Evolutionary conservation across 768 basidiomycete genomes (phyloP), one percentile per base, ranked within the genome.

Genomic region (Boletus tylopilopsis): DNA sequence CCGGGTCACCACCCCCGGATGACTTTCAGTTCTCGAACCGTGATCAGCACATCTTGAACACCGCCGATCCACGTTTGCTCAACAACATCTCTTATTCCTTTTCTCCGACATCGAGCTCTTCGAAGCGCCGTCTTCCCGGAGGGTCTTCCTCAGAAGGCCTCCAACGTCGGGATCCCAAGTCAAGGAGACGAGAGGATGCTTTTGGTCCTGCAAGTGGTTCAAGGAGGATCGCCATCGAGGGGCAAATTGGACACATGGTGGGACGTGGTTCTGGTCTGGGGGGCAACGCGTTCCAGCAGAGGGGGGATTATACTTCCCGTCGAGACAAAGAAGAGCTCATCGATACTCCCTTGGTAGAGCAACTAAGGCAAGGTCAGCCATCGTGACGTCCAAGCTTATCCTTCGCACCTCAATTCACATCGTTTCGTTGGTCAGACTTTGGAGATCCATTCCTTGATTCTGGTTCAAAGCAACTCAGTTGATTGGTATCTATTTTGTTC

Each of bases 251-350:
- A n/a, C 57, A 54, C 40, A 18, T 40, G 18, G 39, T 11, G 10
- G 56, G 54, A 23, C 38, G 50, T 13, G 22, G 19, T 25, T 16
- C 29, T n/a, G 60, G 52, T 27, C 32, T 55, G 25, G 56, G 57
- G 43, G 39, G 54, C 41, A 60, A 50, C 47, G 32, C 64, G 10
- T 51, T 56, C 38, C 57, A 65, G 51, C 61, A 63, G 24, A 66
- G 61, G 42, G 66, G 67, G 34, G 74, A 77, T 33, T 65, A 66
- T 29, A 64, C 67, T 18, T 67, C 64, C n/a, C 78, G 74, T 61
- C 67, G 76, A 48, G 79, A 82, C 45, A 81, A 79, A 54, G 79
- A 80, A 36, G 80, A 82, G 18, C 67, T 82, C 44, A 67, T 81
- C 43, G 80, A 82, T 62, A 55, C 63, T 32, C 56, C 68, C 44